These are phyloP conservation scores for Tylopilus sp. DNA, from an alignment of 1,284 basidiomycete genomes.

Conservation along the genomic window DNA sequence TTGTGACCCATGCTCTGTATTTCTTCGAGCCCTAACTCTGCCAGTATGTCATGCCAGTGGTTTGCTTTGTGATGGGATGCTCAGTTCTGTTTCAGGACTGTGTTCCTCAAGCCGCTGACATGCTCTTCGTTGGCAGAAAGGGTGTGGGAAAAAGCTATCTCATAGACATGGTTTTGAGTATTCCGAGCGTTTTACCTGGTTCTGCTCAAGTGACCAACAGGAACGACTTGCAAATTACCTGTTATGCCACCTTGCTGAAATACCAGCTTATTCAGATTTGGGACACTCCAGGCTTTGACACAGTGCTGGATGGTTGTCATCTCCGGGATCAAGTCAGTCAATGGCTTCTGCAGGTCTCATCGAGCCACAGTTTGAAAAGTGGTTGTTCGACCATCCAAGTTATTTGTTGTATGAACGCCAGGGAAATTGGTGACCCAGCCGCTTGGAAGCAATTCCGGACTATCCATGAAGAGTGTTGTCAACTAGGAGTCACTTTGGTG, in stretches of 20 bases:
- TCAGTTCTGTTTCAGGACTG: too few species aligned
- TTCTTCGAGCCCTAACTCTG: background rate
- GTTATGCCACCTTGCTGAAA: background rate
- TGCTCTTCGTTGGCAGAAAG: background rate
- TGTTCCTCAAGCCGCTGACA: background rate
- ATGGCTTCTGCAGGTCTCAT: background rate
- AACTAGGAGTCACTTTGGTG: background rate
- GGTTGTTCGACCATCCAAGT: background rate
- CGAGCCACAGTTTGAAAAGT: background rate
- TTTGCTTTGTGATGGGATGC: background rate
- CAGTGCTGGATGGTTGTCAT: background rate
- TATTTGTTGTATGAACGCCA: background rate
- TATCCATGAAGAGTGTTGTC: background rate
- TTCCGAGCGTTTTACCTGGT: background rate
- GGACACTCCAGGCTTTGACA: slow-evolving; percentile 1
- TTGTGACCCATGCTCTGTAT: background rate
- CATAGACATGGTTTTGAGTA: background rate
- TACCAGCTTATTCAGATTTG: background rate
- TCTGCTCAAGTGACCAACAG: background rate
- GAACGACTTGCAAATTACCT: background rate
- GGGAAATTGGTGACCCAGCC: background rate
- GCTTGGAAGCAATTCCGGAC: background rate
- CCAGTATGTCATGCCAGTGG: background rate
- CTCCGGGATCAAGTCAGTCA: background rate
- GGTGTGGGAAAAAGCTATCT: background rate